These are phyloP conservation scores for Penicillium egyptiacum DNA, from an alignment of 495 filamentous ascomycete genomes.

Conservation along the genomic window DNA sequence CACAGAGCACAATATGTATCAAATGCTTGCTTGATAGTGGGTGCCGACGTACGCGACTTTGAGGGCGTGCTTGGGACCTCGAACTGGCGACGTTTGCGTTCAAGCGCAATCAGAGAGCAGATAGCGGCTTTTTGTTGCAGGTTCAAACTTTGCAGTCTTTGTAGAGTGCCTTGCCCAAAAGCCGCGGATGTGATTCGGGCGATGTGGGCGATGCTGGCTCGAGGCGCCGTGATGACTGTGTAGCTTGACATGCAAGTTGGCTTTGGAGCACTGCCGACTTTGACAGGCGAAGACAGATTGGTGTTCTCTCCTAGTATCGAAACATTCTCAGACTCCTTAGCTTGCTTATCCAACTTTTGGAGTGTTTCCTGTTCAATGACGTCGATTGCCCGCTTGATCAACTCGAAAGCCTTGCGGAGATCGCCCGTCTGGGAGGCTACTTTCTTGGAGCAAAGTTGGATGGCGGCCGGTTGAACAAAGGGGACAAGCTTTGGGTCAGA, in stretches of 20 bases:
- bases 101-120: constrained; percentile 79
- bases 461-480: constrained; percentile 89
- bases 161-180: constrained; percentile 79
- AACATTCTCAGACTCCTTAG: constrained; percentile 39
- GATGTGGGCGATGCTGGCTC: constrained; percentile 85
- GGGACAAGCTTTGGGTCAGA: constrained; percentile 64
- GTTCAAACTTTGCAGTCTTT: constrained; percentile 82
- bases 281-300: constrained; percentile 63
- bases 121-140: constrained; percentile 95
- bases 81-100: constrained; percentile 53
- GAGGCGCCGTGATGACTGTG: constrained; percentile 72
- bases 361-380: constrained; percentile 79
- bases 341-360: constrained; percentile 43
- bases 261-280: constrained; percentile 23
- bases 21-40: constrained; percentile 76
- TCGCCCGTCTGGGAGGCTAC: constrained; percentile 92
- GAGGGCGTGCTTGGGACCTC: constrained; percentile 56
- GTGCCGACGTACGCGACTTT: constrained; percentile 54
- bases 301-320: constrained; percentile 66
- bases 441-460: constrained; percentile 91
- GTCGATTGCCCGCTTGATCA: constrained; percentile 87
- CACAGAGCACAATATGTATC: constrained; percentile 78
- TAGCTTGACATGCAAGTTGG: constrained; percentile 54
- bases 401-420: constrained; percentile 91
- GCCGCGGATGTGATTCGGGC: constrained; percentile 83